Percentiles rank a stretch among this genome's conserved stretches.
Evolutionary conservation across 2,329 filamentous ascomycete genomes (phyloP).

Genomic region (Pseudogymnoascus sp.): DNA sequence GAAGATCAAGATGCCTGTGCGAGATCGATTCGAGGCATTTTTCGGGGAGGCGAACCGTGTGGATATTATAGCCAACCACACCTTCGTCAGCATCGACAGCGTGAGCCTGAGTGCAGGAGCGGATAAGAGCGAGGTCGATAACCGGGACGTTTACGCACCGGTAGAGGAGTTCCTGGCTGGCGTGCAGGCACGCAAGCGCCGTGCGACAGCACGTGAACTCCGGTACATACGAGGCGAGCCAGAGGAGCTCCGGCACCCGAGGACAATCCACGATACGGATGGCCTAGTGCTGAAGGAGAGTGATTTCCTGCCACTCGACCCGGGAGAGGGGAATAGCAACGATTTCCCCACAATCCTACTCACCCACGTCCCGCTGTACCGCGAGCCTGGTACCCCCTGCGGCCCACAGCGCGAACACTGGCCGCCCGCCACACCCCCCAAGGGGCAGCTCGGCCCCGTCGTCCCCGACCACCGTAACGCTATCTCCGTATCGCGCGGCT

Average conservation of each 20-base stretch:
- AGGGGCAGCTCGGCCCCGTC: slow-evolving; percentile 45
- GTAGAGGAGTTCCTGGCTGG: slow-evolving; percentile 66
- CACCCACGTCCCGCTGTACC: slow-evolving; percentile 83
- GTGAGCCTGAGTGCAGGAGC: slow-evolving; percentile 73
- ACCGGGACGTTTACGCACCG: slow-evolving; percentile 63
- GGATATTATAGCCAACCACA: slow-evolving; percentile 89
- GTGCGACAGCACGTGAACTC: slow-evolving; percentile 61
- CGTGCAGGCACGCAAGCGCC: slow-evolving; percentile 55
- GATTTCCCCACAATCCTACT: slow-evolving; percentile 83
- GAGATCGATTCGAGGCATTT: slow-evolving; percentile 74
- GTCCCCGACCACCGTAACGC: slow-evolving; percentile 64
- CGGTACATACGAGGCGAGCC: slow-evolving; percentile 51
- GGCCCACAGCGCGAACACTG: slow-evolving; percentile 78
- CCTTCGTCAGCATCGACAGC: slow-evolving; percentile 83
- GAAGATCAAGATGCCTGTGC: slow-evolving; percentile 70
- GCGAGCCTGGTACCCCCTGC: slow-evolving; percentile 73
- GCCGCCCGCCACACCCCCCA: slow-evolving; percentile 57
- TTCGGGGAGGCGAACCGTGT: slow-evolving; percentile 90
- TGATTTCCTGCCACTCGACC: slow-evolving; percentile 33
- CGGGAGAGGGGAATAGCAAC: slow-evolving; percentile 35
- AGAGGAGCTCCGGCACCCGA: slow-evolving; percentile 43
- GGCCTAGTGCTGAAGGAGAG: slow-evolving; percentile 32
- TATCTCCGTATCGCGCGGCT: slow-evolving; percentile 67
- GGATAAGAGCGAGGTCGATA: slow-evolving; percentile 36
- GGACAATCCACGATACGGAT: slow-evolving; percentile 46